phyloP scores from a whole-genome alignment of 2,329 filamentous ascomycete genomes.

The Amauroascus niger region DNA sequence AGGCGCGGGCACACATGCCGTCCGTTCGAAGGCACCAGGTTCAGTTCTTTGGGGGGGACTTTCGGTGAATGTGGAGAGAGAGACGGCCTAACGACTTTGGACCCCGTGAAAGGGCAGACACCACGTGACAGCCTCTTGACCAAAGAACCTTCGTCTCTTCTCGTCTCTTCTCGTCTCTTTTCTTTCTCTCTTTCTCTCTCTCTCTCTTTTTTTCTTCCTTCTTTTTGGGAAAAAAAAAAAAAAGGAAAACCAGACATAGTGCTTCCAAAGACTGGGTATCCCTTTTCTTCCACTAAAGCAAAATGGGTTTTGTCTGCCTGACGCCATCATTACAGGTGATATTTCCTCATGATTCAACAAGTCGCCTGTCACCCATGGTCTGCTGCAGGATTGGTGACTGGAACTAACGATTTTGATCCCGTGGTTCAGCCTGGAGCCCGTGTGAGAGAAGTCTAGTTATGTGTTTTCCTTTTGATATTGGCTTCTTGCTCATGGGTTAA shows the following conservation, averaged over 20 bases:
- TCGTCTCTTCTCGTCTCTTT: too few species aligned
- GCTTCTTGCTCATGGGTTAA: background rate
- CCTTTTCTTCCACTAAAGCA: too few species aligned
- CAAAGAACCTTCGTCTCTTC: too few species aligned
- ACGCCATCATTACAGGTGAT: background rate
- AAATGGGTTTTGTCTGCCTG: background rate
- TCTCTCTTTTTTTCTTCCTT: too few species aligned
- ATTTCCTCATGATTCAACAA: background rate
- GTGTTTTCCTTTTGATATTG: background rate
- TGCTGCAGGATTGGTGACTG: background rate
- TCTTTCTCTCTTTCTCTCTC: too few species aligned
- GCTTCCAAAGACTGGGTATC: too few species aligned
- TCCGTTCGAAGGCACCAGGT: background rate
- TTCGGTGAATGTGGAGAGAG: constrained; percentile 5
- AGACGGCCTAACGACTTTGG: too few species aligned
- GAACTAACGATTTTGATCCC: background rate
- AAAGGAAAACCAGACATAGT: too few species aligned
- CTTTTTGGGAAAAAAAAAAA: too few species aligned
- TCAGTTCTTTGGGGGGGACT: background rate
- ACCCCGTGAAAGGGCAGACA: too few species aligned
- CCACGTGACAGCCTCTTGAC: too few species aligned
- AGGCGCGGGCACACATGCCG: background rate
- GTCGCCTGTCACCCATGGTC: background rate
- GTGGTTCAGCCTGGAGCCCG: background rate
- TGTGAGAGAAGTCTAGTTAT: background rate